Evolutionary conservation across 345 rosid genomes (phyloP).

Genomic region (Microcos paniculata): DNA sequence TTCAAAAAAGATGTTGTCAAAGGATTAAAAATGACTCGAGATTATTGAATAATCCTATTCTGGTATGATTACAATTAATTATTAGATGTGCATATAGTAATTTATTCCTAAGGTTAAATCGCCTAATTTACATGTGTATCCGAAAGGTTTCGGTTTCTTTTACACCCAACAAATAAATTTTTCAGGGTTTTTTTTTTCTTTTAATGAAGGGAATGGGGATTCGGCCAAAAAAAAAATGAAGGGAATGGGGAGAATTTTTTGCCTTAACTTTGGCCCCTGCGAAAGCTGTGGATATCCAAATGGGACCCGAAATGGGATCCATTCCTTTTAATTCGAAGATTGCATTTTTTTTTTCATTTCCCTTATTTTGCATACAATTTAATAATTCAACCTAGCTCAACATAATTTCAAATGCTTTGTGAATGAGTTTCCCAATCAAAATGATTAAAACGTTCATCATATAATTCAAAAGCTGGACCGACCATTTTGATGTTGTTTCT

Average conservation of each 20-base stretch:
- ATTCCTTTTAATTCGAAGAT: neutral
- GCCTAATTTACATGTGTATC: too few relatives aligned
- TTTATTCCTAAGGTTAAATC: too few relatives aligned
- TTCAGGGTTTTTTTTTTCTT: neutral
- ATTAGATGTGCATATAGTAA: neutral
- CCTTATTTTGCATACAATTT: too few relatives aligned
- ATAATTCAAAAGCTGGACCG: neutral
- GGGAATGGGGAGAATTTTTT: neutral
- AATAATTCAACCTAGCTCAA: neutral
- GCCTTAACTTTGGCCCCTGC: neutral
- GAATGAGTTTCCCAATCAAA: neutral
- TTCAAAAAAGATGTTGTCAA: too few relatives aligned
- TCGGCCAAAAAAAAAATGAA: too few relatives aligned
- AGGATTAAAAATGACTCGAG: neutral
- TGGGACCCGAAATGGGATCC: neutral
- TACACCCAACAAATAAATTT: too few relatives aligned
- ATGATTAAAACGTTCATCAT: neutral
- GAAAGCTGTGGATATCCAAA: conserved; percentile 4
- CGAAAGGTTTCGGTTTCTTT: too few relatives aligned
- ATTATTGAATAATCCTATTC: neutral
- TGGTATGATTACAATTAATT: neutral
- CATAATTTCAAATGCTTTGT: neutral
- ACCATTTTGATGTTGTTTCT: neutral
- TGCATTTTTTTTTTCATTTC: neutral
- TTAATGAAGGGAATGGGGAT: too few relatives aligned